Conservation (phyloP, 208 protist species). For the Novymonas esmeraldas region DNA sequence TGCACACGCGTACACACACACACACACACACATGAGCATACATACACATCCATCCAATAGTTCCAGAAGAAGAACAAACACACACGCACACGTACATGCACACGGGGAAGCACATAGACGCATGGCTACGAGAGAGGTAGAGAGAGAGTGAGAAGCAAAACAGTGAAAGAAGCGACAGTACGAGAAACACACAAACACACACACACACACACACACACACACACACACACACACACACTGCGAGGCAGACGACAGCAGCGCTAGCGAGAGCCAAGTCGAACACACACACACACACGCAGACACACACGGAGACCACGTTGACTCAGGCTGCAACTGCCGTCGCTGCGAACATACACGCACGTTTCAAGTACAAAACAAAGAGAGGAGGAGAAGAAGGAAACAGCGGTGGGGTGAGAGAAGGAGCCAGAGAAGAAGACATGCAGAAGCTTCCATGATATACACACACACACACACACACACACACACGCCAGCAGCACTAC, state of each 20-base stretch:
- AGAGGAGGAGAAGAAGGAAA: neutral
- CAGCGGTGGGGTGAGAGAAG: neutral
- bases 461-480: neutral
- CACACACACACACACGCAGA: neutral
- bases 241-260: neutral
- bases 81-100: neutral
- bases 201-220: neutral
- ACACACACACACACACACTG: neutral
- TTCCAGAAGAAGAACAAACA: neutral
- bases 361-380: too few species aligned
- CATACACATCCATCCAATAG: neutral
- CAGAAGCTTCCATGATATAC: neutral
- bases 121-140: neutral
- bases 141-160: neutral
- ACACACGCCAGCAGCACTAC: neutral
- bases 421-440: neutral
- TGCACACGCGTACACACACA: neutral
- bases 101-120: neutral
- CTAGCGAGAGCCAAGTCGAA: neutral
- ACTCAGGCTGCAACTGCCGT: too few species aligned
- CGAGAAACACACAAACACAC: neutral
- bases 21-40: neutral
- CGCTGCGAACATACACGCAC: too few species aligned
- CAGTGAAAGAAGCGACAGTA: slow-evolving; percentile 7
- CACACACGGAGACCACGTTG: neutral